Evolutionary conservation across 805 yeast species (phyloP).

Genomic region (Saccharomycopsis selenospora): DNA sequence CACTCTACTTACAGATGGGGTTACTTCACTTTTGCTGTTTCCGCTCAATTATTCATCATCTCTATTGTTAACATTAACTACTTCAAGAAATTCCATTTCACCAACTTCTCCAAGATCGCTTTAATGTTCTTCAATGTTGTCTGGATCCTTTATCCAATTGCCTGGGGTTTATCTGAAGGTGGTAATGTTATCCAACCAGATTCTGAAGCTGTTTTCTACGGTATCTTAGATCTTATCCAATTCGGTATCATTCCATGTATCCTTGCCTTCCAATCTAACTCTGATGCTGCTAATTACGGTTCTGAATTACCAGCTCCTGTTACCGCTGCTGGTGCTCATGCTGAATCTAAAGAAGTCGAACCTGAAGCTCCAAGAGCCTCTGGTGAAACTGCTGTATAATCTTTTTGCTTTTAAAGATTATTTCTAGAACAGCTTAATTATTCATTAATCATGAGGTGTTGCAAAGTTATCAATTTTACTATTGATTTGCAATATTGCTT

Average conservation of each 20-base stretch:
- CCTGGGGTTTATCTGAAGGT: constrained; percentile 55
- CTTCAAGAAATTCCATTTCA: constrained; percentile 6
- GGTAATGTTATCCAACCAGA: constrained; percentile 55
- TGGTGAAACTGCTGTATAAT: constrained; percentile 34
- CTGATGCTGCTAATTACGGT: background rate
- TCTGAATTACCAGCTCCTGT: constrained; percentile 12
- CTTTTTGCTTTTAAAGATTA: background rate
- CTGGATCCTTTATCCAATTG: constrained; percentile 44
- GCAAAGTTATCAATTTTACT: background rate
- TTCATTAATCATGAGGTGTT: background rate
- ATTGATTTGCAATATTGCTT: too few species aligned
- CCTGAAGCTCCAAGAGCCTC: constrained; percentile 35
- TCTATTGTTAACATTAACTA: background rate
- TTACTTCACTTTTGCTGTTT: constrained; percentile 33
- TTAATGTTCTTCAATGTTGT: constrained; percentile 29
- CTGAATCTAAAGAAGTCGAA: constrained; percentile 18
- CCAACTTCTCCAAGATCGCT: constrained; percentile 25
- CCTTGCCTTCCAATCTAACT: constrained; percentile 19
- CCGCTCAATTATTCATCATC: constrained; percentile 1
- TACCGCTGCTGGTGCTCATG: constrained; percentile 23
- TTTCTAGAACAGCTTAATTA: background rate
- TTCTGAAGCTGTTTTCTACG: constrained; percentile 52
- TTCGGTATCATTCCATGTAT: constrained; percentile 31
- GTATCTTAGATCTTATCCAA: constrained; percentile 45
- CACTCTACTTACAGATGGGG: constrained; percentile 45